Conservation (phyloP, 2,329 filamentous ascomycete species). For the Hymenoscyphus fructigenus region DNA sequence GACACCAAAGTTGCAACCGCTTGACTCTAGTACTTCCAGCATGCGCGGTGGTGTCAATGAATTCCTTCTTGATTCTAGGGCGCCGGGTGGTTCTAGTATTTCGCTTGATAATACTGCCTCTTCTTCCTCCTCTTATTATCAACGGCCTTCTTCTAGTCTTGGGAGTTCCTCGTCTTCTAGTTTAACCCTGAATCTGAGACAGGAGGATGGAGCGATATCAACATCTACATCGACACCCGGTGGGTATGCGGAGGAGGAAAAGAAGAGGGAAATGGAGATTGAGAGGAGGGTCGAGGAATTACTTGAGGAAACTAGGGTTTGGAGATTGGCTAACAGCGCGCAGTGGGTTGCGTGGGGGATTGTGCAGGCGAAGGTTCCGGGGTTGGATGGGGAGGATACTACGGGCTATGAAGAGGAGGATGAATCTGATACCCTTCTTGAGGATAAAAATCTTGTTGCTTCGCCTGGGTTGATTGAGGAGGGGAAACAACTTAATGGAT, state of each 20-base stretch:
- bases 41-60: constrained; percentile 30
- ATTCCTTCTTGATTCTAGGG: constrained; percentile 81
- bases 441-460: background rate
- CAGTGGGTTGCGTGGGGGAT: constrained; percentile 97
- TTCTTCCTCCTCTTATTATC: constrained; percentile 28
- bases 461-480: background rate
- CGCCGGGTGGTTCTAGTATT: constrained; percentile 47
- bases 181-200: background rate
- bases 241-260: constrained; percentile 53
- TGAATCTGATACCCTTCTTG: background rate
- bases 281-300: constrained; percentile 70
- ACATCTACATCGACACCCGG: too few species aligned
- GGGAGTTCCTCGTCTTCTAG: constrained; percentile 8
- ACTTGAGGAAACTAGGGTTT: constrained; percentile 76
- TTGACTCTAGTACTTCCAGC: constrained; percentile 20
- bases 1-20: constrained; percentile 36
- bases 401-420: background rate
- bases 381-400: constrained; percentile 43
- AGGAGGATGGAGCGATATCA: constrained; percentile 34
- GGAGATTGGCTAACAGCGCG: constrained; percentile 84
- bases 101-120: too few species aligned
- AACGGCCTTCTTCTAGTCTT: constrained; percentile 8
- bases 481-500: background rate
- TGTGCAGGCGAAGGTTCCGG: constrained; percentile 86
- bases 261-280: constrained; percentile 58